phyloP scores from a whole-genome alignment of 257 asterid genomes.

The Primulina tabacum region DNA sequence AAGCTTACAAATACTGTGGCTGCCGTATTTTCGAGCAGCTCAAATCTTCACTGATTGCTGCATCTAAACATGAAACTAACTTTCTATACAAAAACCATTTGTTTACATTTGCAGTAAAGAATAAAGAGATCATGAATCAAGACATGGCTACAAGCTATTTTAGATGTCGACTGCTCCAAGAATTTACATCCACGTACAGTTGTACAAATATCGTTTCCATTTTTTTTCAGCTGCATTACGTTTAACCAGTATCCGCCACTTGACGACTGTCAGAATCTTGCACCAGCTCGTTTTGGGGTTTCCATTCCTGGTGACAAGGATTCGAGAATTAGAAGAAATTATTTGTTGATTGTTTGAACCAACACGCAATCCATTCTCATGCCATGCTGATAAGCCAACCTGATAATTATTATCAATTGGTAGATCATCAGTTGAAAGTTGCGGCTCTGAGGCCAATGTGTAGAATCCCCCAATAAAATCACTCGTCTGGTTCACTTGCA shows the following conservation, averaged over 20 bases:
- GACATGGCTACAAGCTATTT: neutral
- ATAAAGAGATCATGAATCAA: conserved; percentile 12
- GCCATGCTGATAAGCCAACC: conserved; percentile 41
- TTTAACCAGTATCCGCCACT: conserved; percentile 65
- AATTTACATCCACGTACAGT: conserved; percentile 22
- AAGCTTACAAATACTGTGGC: conserved; percentile 30
- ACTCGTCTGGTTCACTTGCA: conserved; percentile 34
- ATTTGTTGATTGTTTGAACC: conserved; percentile 39
- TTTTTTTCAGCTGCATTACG: conserved; percentile 51
- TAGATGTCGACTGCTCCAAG: neutral
- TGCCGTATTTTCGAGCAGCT: neutral
- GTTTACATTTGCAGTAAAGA: neutral
- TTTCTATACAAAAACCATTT: conserved; percentile 21
- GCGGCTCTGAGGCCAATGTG: conserved; percentile 35
- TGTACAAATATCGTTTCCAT: conserved; percentile 27
- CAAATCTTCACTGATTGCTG: conserved; percentile 34
- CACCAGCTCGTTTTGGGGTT: conserved; percentile 66
- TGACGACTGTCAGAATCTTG: conserved; percentile 70
- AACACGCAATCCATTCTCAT: conserved; percentile 36
- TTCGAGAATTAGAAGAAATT: conserved; percentile 41
- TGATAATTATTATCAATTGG: conserved; percentile 36
- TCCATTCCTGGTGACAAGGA: conserved; percentile 36
- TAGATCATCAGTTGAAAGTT: conserved; percentile 34
- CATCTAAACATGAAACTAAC: conserved; percentile 5
- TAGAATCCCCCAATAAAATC: conserved; percentile 43